Evolutionary conservation across 345 rosid genomes (phyloP), one percentile per base, ranked within the genome.

Genomic region (Luvunga scandens): DNA sequence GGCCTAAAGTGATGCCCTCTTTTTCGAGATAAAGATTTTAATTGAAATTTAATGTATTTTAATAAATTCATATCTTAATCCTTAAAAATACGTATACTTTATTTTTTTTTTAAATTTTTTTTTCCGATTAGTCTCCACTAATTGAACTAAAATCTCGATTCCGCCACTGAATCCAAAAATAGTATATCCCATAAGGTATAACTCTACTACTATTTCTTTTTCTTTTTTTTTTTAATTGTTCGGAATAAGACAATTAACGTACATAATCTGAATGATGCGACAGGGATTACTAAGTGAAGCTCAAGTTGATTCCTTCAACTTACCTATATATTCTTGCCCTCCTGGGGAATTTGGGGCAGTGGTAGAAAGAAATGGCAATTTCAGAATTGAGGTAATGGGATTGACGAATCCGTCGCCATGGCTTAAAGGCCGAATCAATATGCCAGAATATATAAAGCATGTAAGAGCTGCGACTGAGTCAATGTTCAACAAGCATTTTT

Each of bases 401-500:
- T 63, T 83, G 13, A 84, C 82, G 1, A 84, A 87, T 76, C 90
- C 91, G 28, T 65, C 88, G 12, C 84, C 89, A 7, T 81, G 86
- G 86, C 53, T 82, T 19, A 73, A 81, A 24, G 87, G 73, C 1
- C 84, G 87, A 12, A 78, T 85, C 21, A 79, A 89, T 73, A 72
- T 86, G 66, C 69, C 34, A 3, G 82, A 78, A 39, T 90, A 75
- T 66, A 74, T 80, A 27, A 74, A 63, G 66, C 90, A 87, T 61
- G 75, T 89, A 42, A 85, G 89, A 70, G 94, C 88, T 38, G 92
- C 91, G 18, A 86, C 76, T 84, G 90, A 87, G 66, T 85, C 71
- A 24, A 86, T 89, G 86, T 82, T 90, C 78, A 61, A 4, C 68
- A 69, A 57, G 24, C 85, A 78, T 62, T 87, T 90, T 62, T n/a